phyloP scores from a whole-genome alignment of 2,329 filamentous ascomycete genomes.

The Hypoxylon sp. region DNA sequence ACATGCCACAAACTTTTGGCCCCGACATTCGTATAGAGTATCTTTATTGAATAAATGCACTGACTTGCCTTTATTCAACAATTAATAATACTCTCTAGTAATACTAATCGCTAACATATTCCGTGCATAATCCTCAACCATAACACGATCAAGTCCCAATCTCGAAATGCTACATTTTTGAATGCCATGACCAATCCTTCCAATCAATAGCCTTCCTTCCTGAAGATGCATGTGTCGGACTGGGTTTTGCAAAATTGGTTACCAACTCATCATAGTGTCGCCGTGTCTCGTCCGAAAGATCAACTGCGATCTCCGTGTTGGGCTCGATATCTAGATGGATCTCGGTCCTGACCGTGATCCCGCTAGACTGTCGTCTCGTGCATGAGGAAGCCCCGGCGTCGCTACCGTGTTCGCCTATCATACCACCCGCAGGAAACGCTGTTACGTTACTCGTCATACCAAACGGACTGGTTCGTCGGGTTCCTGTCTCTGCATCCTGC shows the following conservation, averaged over 20 bases:
- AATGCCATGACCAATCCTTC: constrained; percentile 18
- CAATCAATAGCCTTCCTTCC: constrained; percentile 3
- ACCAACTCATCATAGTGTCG: constrained; percentile 9
- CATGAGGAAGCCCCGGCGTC: constrained; percentile 36
- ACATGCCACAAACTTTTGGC: no score
- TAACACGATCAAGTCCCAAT: no score
- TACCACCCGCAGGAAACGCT: constrained; percentile 18
- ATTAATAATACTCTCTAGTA: no score
- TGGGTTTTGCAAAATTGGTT: constrained; percentile 2
- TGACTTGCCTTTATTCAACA: no score
- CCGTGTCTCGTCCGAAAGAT: constrained; percentile 6
- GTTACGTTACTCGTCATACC: constrained; percentile 33
- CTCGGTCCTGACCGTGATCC: constrained; percentile 32
- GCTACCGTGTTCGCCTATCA: constrained; percentile 29
- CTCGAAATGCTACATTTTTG: constrained; percentile 4
- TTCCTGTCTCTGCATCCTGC: constrained; percentile 18
- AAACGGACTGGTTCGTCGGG: constrained; percentile 9
- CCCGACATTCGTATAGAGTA: no score
- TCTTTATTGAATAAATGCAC: no score
- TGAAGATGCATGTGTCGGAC: background rate
- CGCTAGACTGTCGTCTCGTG: constrained; percentile 25
- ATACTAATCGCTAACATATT: no score
- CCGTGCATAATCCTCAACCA: no score
- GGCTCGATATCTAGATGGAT: constrained; percentile 24
- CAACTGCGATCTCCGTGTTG: constrained; percentile 3